Conservation (phyloP, 306 rosid genomes). For the Alnus glutinosa region DNA sequence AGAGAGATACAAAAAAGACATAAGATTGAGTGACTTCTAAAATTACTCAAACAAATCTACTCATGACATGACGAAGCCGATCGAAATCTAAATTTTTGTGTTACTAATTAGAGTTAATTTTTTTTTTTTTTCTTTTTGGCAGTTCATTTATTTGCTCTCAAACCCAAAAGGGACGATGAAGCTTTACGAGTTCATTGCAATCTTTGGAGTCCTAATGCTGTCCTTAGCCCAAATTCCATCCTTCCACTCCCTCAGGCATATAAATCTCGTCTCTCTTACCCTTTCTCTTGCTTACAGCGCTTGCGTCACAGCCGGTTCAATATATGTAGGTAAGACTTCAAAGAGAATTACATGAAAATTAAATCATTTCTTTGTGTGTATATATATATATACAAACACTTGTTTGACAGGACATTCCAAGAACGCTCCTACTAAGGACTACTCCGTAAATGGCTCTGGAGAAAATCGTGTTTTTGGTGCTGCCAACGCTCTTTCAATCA, state of each 20-base stretch:
- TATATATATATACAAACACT: not conserved
- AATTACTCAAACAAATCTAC: no score
- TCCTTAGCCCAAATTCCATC: slow-evolving; percentile 82
- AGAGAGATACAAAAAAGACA: no score
- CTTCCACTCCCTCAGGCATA: slow-evolving; percentile 75
- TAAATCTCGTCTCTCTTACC: slow-evolving; percentile 63
- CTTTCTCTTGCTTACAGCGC: slow-evolving; percentile 56
- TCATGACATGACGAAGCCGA: no score
- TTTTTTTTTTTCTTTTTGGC: slow-evolving; percentile 15
- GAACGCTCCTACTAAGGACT: slow-evolving; percentile 46
- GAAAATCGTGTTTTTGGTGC: slow-evolving; percentile 42
- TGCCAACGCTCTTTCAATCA: slow-evolving; percentile 74
- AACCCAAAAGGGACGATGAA: slow-evolving; percentile 68
- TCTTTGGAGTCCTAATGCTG: slow-evolving; percentile 55
- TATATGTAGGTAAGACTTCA: slow-evolving; percentile 50
- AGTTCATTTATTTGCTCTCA: slow-evolving; percentile 65
- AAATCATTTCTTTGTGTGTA: not conserved
- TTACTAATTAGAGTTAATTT: no score
- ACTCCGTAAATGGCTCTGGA: slow-evolving; percentile 45
- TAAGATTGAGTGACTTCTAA: no score
- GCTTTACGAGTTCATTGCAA: slow-evolving; percentile 55
- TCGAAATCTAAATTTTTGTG: no score
- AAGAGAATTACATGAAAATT: not conserved
- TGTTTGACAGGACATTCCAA: slow-evolving; percentile 55
- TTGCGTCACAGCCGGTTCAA: slow-evolving; percentile 55